phyloP scores from a whole-genome alignment of 2,329 filamentous ascomycete species.

The Neonectria sp. region DNA sequence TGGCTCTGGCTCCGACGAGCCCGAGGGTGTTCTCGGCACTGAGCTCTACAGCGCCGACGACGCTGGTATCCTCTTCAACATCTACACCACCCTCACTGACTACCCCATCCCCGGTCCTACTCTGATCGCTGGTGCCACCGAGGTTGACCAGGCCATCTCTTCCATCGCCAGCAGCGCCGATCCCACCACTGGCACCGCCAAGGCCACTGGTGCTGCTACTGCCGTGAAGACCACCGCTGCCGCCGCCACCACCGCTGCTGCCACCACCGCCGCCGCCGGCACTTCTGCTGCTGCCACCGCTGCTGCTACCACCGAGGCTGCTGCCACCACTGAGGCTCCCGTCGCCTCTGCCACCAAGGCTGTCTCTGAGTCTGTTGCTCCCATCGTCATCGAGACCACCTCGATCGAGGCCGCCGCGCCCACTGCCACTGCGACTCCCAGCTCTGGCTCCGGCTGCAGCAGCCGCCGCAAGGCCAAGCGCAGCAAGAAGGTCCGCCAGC shows the following conservation, averaged over 20 bases:
- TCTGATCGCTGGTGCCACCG: slow-evolving; percentile 41
- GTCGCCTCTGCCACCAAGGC: slow-evolving; percentile 28
- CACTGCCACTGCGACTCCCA: slow-evolving; percentile 11
- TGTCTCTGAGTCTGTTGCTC: slow-evolving; percentile 1
- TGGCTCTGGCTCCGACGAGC: slow-evolving; percentile 56
- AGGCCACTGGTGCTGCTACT: slow-evolving; percentile 31
- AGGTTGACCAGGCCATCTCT: slow-evolving; percentile 39
- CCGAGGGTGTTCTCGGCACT: slow-evolving; percentile 52
- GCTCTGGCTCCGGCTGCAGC: slow-evolving; percentile 22
- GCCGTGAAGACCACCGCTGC: slow-evolving; percentile 16
- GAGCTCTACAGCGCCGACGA: slow-evolving; percentile 51
- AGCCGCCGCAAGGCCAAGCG: slow-evolving; percentile 42
- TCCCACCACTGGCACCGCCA: slow-evolving; percentile 30
- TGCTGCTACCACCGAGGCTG: slow-evolving; percentile 16
- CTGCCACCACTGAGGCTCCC: slow-evolving; percentile 13
- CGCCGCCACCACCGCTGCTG: slow-evolving; percentile 11
- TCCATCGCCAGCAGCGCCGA: slow-evolving; percentile 33
- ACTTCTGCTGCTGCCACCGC: slow-evolving; percentile 28
- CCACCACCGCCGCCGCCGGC: slow-evolving; percentile 21
- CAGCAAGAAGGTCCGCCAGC: slow-evolving; percentile 44
- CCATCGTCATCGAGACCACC: slow-evolving; percentile 11
- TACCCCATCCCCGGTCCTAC: slow-evolving; percentile 51
- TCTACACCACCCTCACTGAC: slow-evolving; percentile 46
- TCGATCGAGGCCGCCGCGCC: slow-evolving; percentile 36
- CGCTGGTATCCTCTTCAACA: slow-evolving; percentile 53